phyloP scores from a whole-genome alignment of 495 filamentous ascomycete genomes.

The Trichoderma reesei region DNA sequence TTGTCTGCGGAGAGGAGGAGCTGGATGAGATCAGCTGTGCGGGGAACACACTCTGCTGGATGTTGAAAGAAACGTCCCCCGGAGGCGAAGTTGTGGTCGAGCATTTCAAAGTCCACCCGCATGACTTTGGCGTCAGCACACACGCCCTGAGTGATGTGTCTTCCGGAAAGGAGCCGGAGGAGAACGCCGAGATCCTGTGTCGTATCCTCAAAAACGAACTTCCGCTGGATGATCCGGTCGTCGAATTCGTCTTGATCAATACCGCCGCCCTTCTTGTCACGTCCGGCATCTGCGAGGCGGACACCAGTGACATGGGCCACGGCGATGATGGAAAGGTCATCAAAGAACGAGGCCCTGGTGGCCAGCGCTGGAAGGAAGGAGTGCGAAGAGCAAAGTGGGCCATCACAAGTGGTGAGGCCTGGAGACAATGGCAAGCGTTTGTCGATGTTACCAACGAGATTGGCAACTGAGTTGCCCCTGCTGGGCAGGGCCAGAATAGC shows the following conservation, averaged over 20 bases:
- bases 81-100: constrained; percentile 50
- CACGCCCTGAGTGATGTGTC: constrained; percentile 70
- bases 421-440: constrained; percentile 61
- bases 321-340: constrained; percentile 61
- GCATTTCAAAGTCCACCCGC: constrained; percentile 63
- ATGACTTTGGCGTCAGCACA: constrained; percentile 71
- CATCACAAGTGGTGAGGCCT: constrained; percentile 69
- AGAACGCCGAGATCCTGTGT: constrained; percentile 79
- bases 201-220: constrained; percentile 65
- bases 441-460: constrained; percentile 45
- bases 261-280: constrained; percentile 78
- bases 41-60: constrained; percentile 80
- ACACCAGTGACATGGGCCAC: constrained; percentile 60
- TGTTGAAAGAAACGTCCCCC: constrained; percentile 45
- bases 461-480: constrained; percentile 1
- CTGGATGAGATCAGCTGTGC: constrained; percentile 93
- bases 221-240: constrained; percentile 64
- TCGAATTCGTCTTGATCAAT: constrained; percentile 92
- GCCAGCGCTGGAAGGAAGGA: constrained; percentile 86
- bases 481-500: not conserved
- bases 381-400: constrained; percentile 76
- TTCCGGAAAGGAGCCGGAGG: constrained; percentile 71
- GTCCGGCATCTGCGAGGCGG: constrained; percentile 75
- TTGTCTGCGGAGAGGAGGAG: constrained; percentile 90
- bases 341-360: constrained; percentile 68